phyloP scores from a whole-genome alignment of 2,329 filamentous ascomycete genomes.

The Apiospora koreana region DNA sequence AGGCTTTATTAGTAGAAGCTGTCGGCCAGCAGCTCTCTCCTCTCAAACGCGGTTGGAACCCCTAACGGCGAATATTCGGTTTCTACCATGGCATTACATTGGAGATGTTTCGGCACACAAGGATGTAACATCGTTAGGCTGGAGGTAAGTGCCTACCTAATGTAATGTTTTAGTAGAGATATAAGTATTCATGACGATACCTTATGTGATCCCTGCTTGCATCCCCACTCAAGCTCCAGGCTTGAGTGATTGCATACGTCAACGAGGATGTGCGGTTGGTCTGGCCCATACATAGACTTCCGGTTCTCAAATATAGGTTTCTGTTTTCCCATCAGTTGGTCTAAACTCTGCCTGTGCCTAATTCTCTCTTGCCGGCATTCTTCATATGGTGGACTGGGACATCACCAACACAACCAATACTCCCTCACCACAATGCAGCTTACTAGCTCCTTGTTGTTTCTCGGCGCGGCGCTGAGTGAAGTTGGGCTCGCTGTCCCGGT shows the following conservation, averaged over 20 bases:
- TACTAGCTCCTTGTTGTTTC: slow-evolving; percentile 22
- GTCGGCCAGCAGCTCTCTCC: not conserved
- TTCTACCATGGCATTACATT: not conserved
- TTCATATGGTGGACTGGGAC: not conserved
- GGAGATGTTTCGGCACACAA: not conserved
- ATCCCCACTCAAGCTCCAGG: not conserved
- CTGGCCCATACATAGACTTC: not conserved
- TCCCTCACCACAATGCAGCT: slow-evolving; percentile 26
- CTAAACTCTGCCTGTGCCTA: not conserved
- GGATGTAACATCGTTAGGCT: no score
- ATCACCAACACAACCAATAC: not conserved
- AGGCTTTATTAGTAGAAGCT: not conserved
- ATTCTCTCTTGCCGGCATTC: not conserved
- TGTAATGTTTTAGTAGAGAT: not conserved
- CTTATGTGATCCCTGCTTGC: not conserved
- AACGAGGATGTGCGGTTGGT: not conserved
- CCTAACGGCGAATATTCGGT: not conserved
- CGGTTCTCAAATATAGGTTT: not conserved
- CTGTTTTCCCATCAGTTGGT: not conserved
- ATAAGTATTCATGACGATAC: not conserved
- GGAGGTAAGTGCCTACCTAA: no score
- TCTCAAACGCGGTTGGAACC: no score
- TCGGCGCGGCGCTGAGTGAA: slow-evolving; percentile 27
- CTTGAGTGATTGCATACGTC: not conserved
- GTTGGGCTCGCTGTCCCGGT: slow-evolving; percentile 29